Percentiles rank a stretch among this genome's conserved stretches.
phyloP scores from a whole-genome alignment of 2,329 filamentous ascomycete genomes.

The Aspergillus neotritici region DNA sequence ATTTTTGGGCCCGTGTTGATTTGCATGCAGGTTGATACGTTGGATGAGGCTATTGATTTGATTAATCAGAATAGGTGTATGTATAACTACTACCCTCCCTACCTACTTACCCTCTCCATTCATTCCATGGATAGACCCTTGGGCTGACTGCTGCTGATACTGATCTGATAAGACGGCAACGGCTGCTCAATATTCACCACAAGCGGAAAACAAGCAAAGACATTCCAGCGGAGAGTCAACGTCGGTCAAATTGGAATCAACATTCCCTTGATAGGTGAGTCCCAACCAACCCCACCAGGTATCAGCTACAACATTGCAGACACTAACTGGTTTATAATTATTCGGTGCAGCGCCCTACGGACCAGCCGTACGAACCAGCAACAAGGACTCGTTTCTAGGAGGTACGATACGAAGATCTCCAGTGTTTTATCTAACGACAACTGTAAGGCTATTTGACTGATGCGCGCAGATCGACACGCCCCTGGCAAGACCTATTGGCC shows the following conservation, averaged over 20 bases:
- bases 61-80: constrained; percentile 25
- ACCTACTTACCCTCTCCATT: no score
- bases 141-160: no score
- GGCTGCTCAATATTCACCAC: constrained; percentile 34
- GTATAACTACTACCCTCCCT: no score
- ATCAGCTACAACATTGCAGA: constrained; percentile 4
- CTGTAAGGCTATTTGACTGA: not conserved
- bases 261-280: constrained; percentile 23
- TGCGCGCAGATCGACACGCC: constrained; percentile 14
- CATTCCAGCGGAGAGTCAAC: constrained; percentile 29
- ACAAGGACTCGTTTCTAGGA: constrained; percentile 26
- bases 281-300: not conserved
- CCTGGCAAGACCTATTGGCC: constrained; percentile 23
- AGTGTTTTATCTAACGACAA: no score
- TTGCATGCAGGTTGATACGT: constrained; percentile 28
- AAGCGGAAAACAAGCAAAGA: constrained; percentile 24
- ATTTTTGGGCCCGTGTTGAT: constrained; percentile 37
- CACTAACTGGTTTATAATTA: not conserved
- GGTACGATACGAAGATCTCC: constrained; percentile 8
- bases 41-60: constrained; percentile 31
- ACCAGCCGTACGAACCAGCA: constrained; percentile 19
- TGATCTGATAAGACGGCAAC: constrained; percentile 22
- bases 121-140: no score
- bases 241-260: constrained; percentile 27
- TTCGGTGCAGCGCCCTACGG: constrained; percentile 18